Base-by-base conservation (phyloP, 495 filamentous ascomycete species). In the Niebla homalea region DNA sequence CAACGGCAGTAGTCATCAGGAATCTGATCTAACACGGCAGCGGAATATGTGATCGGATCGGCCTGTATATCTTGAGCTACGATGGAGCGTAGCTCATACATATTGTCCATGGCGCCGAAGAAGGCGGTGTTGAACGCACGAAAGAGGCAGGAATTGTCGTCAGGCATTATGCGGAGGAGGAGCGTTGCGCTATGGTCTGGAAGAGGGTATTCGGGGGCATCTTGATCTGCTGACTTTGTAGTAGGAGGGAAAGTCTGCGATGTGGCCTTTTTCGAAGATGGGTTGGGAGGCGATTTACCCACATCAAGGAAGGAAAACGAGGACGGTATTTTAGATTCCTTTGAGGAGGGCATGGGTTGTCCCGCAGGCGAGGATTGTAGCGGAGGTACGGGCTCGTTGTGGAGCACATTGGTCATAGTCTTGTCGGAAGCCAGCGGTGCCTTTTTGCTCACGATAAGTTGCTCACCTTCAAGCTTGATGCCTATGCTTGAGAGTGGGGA, bases 121-220 rank as follows among this genome's bases (percentile, higher is more conserved):
- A 94, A 74, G 3, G 87, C 85, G 46, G 80, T 82, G 46, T 82
- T 81, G 21, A 97, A 76, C 0, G 93, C 92, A 10, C 88, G 84
- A 64, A 97, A 98, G 52, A 97, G 80, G 65, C 92, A 98, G 40
- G 80, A 85, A 64, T 96, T 96, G 62, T 98, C 92, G 60, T 96
- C 92, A 10, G 89, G 87, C 92, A 98, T 96, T 32, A 97, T 87
- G 2, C 92, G 81, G 5, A 96, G 78, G 25, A 94, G 80, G 22
- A 89, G 66, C 0, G 77, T 85, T 22, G 80, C 80, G 10, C 68
- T 68, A 47, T 77, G 79, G 19, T 73, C 67, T 20, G 79, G 71
- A 3, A 86, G 67, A 0, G 77, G 68, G n/a, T 87, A 61, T 58
- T 87, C 83, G 0, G 85, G 85, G 5, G 84, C 78, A 56, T 89